Conservation (phyloP, 1,284 basidiomycete genomes). For the Papiliotrema flavescens region DNA sequence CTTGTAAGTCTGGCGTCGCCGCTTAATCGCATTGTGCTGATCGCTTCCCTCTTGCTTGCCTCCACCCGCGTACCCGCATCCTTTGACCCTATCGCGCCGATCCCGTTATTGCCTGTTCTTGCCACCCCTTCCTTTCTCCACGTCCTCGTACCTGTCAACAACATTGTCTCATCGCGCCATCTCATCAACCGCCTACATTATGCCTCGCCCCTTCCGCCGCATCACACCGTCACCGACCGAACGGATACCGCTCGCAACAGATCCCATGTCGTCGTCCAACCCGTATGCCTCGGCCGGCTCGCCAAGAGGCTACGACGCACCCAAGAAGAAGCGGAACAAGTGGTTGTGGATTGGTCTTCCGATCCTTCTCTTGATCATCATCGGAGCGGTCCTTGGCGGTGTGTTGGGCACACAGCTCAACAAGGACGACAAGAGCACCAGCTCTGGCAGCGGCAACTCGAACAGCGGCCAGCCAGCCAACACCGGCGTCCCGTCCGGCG, state of each 20-base stretch:
- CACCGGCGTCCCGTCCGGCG: slow-evolving; percentile 29
- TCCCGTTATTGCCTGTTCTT: background rate
- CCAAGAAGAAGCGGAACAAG: slow-evolving; percentile 44
- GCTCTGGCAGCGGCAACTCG: slow-evolving; percentile 46
- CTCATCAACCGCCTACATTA: too few relatives aligned
- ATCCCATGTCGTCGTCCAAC: slow-evolving; percentile 43
- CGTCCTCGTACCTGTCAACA: background rate
- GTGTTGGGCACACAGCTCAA: slow-evolving; percentile 60
- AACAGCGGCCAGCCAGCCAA: slow-evolving; percentile 15
- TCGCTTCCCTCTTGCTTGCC: background rate
- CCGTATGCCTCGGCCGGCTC: slow-evolving; percentile 35
- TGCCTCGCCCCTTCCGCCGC: background rate
- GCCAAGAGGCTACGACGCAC: slow-evolving; percentile 14
- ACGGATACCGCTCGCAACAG: slow-evolving; percentile 21
- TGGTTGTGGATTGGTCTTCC: slow-evolving; percentile 45
- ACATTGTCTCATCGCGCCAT: too few relatives aligned
- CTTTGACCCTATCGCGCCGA: background rate
- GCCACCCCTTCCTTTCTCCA: background rate
- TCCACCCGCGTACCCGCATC: background rate
- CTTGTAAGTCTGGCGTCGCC: background rate
- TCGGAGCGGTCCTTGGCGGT: slow-evolving; percentile 74
- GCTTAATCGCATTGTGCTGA: background rate
- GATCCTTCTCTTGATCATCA: slow-evolving; percentile 58
- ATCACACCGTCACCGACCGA: background rate
- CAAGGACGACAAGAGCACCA: slow-evolving; percentile 36